These are phyloP conservation scores for Ciborinia camelliae DNA, from an alignment of 2,329 filamentous ascomycete genomes.

Conservation along the genomic window DNA sequence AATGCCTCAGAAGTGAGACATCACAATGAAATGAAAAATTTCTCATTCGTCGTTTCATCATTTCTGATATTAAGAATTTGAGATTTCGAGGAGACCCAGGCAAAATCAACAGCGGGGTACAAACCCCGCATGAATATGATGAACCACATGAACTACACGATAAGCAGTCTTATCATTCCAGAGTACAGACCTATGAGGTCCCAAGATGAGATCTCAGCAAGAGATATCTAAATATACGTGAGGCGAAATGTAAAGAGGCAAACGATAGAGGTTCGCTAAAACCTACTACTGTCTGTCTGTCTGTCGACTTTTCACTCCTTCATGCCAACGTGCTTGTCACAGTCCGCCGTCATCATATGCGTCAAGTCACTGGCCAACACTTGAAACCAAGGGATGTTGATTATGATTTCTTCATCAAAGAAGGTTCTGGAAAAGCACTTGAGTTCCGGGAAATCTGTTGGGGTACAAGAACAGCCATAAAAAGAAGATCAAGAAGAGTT, in stretches of 20 bases:
- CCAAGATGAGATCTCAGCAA: not conserved
- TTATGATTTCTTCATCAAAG: not conserved
- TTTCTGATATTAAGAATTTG: not conserved
- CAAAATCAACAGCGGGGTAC: constrained; percentile 1
- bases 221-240: not conserved
- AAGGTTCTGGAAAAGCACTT: not conserved
- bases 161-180: constrained; percentile 13
- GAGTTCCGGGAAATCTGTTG: not conserved
- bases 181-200: not conserved
- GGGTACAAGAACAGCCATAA: not conserved
- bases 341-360: not conserved
- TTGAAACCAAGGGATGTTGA: not conserved
- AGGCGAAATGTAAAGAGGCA: not conserved
- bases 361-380: not conserved
- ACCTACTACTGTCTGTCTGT: not conserved
- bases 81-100: not conserved
- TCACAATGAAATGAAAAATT: not conserved
- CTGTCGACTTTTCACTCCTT: no score
- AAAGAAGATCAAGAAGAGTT: not conserved
- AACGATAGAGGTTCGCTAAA: not conserved
- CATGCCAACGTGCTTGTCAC: not conserved
- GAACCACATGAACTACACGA: constrained; percentile 5
- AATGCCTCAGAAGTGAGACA: not conserved
- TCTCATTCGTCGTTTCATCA: not conserved
- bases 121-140: constrained; percentile 13